Evolutionary conservation across 2,329 filamentous ascomycete genomes (phyloP), one percentile per base, ranked within the genome.

Genomic region (Pseudocercospora cruenta): DNA sequence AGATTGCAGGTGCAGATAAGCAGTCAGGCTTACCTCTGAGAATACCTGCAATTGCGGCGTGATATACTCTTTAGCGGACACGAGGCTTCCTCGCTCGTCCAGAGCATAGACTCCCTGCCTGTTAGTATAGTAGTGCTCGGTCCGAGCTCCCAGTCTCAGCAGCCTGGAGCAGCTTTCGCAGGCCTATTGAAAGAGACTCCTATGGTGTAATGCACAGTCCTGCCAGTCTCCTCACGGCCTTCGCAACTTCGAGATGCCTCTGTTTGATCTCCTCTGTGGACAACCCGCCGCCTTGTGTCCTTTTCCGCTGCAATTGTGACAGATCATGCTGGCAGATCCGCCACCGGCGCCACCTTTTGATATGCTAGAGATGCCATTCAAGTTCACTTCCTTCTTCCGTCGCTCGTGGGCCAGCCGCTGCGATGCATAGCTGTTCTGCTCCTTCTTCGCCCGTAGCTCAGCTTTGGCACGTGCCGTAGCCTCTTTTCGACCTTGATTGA

Each of bases 351-450:
- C 76, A 69, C 77, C 75, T 47, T 78, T 77, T 45, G 89, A 91
- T 55, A 92, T 87, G 1, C 74, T 73, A 31, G 65, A 72, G 7
- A 73, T 69, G n/a, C 83, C 83, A 73, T 90, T 90, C 63, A 92
- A 78, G 67, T 89, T 89, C 60, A 91, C 83, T 63, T 90, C 87
- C 76, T 89, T 90, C 76, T 88, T 88, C 72, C 86, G 85, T 53
- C 88, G 82, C 74, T 85, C 84, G 49, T 87, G 85, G 7, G 86
- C 85, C 19, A 89, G 77, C 69, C 87, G 82, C 69, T 80, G 79
- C 12, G 80, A 78, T 69, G 83, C 84, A 24, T 79, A 79, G 59
- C 81, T 81, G 65, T 85, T 83, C 26, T 79, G 79, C 58, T 83
- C 82, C 71, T 81, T 82, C 73, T 82, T 83, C 45, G 80, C 79